These are phyloP conservation scores for Ascosphaera aggregata DNA, from an alignment of 2,329 filamentous ascomycete species.

Conservation along the genomic window DNA sequence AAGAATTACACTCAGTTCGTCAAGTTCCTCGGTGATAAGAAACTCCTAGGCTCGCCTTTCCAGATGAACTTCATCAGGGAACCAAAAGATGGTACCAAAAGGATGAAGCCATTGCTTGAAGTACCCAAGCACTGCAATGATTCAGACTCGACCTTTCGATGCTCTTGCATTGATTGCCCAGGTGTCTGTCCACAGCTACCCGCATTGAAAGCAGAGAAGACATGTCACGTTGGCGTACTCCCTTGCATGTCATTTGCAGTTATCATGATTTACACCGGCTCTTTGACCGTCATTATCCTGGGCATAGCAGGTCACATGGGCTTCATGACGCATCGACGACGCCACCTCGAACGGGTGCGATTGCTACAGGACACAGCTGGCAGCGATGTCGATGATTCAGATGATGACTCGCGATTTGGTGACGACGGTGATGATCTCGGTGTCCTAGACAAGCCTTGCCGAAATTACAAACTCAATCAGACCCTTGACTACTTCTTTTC, in stretches of 20 bases:
- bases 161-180: slow-evolving; percentile 83
- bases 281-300: slow-evolving; percentile 42
- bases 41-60: slow-evolving; percentile 74
- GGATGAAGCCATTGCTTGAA: slow-evolving; percentile 51
- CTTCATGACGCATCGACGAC: slow-evolving; percentile 48
- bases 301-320: slow-evolving; percentile 51
- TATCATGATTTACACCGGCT: slow-evolving; percentile 59
- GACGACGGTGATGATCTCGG: slow-evolving; percentile 49
- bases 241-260: slow-evolving; percentile 87
- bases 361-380: slow-evolving; percentile 63
- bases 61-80: slow-evolving; percentile 74
- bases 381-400: slow-evolving; percentile 24
- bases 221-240: slow-evolving; percentile 66
- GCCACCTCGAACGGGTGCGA: slow-evolving; percentile 60
- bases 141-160: slow-evolving; percentile 62
- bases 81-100: slow-evolving; percentile 34
- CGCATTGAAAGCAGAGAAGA: slow-evolving; percentile 41
- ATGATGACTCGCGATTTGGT: slow-evolving; percentile 82
- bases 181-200: slow-evolving; percentile 65
- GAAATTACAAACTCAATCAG: slow-evolving; percentile 63
- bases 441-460: slow-evolving; percentile 55
- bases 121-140: slow-evolving; percentile 74
- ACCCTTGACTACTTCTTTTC: slow-evolving; percentile 62
- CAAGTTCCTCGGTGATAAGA: slow-evolving; percentile 84
- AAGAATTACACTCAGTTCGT: slow-evolving; percentile 73